phyloP scores from a whole-genome alignment of 371 early-diverging fungal genomes.

The Coemansia sp. region DNA sequence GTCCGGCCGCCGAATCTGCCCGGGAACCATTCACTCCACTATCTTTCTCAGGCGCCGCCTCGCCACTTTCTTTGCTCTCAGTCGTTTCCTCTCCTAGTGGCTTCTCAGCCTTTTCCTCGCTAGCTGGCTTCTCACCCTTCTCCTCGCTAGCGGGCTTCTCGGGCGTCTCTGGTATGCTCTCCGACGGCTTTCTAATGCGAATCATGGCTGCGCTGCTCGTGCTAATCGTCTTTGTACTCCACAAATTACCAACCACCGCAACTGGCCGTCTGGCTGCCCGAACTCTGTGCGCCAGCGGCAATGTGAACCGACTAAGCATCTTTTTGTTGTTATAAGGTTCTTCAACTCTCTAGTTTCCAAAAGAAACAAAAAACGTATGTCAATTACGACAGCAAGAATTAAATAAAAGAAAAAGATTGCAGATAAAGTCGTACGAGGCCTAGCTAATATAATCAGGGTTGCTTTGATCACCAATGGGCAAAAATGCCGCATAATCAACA shows the following conservation, averaged over 20 bases:
- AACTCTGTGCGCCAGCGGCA: conserved; percentile 27
- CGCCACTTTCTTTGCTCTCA: neutral
- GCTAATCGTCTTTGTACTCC: conserved; percentile 5
- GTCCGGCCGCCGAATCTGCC: neutral
- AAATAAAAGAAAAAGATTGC: neutral
- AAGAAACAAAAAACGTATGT: no score
- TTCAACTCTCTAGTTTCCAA: neutral
- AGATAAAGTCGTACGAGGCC: neutral
- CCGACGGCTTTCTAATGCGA: conserved; percentile 25
- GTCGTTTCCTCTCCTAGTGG: neutral
- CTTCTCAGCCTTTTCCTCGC: neutral
- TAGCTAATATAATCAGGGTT: no score
- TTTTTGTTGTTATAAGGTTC: neutral
- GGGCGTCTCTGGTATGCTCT: conserved; percentile 10
- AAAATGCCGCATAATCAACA: no score
- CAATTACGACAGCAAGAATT: no score
- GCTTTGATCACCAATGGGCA: no score
- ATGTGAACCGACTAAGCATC: conserved; percentile 38
- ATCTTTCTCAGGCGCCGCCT: no score
- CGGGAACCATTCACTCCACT: neutral
- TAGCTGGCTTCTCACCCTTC: neutral
- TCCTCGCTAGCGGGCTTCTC: conserved; percentile 2
- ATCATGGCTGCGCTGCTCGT: conserved; percentile 20
- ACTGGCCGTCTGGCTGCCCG: neutral
- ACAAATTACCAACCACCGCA: neutral